Evolutionary conservation across 495 filamentous ascomycete genomes (phyloP), one percentile per base, ranked within the genome.

Genomic region (Diplogelasinospora grovesii): DNA sequence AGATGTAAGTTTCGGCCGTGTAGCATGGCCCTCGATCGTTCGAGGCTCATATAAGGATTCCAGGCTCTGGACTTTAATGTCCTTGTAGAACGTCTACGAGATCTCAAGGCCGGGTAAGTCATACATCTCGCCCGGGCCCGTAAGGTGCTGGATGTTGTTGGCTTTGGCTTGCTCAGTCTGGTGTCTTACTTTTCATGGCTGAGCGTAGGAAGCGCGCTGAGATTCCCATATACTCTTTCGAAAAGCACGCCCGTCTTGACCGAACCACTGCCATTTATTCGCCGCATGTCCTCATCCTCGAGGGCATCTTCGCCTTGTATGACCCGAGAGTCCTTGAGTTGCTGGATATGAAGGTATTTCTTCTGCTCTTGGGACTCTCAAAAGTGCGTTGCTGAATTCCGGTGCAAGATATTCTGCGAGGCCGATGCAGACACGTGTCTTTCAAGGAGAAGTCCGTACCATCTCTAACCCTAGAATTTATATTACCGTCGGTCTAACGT

Each of bases 391-490:
- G 14, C 48, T 55, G 25, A 46, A 46, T 36, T 25, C 18, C 7
- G 11, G 8, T n/a, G 8, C 2, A 47, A 81, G 81, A 95, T 98
- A 16, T 98, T 95, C 56, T 89, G 89, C 40, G 92, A 98, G 63
- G 94, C 89, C 5, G 92, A 98, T 61, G 81, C 85, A 53, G 92
- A 98, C 59, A 82, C 90, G 11, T 98, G 92, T 52, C 72, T 98
- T 28, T 89, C 88, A 26, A 77, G 92, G 65, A 77, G 92, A 81
- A 77, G 90, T 95, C 69, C 49, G 80, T 68, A 26, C 32, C 23
- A 8, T 15, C 31, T 8, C 8, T 18, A 7, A 29, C 9, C 21
- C 23, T 40, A 8, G 15, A 8, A 13, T n/a, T n/a, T n/a, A n/a
- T n/a, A n/a, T n/a, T n/a, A n/a, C n/a, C n/a, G n/a, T n/a, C n/a